These are phyloP conservation scores for Mercurialis annua DNA, from an alignment of 345 rosid genomes.

Conservation along the genomic window DNA sequence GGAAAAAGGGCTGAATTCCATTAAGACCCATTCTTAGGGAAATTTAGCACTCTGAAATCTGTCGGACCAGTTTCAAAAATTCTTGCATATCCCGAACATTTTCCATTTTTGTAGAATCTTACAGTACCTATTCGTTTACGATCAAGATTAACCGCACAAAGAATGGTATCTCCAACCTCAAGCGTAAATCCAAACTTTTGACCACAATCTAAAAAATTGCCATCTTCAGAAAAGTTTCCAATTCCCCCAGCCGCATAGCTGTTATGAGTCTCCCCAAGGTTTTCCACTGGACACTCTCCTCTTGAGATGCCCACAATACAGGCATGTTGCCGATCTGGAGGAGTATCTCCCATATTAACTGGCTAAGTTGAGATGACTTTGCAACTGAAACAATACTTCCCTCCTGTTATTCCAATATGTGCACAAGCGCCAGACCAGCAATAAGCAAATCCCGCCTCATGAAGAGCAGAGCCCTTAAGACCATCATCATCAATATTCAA, in stretches of 20 bases:
- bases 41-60: slow-evolving; percentile 28
- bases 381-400: slow-evolving; percentile 37
- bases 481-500: slow-evolving; percentile 29
- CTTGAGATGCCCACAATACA: slow-evolving; percentile 33
- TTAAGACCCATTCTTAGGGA: slow-evolving; percentile 4
- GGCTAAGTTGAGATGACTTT: slow-evolving; percentile 23
- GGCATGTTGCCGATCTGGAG: slow-evolving; percentile 31
- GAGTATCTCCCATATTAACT: slow-evolving; percentile 35
- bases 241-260: slow-evolving; percentile 43
- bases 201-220: slow-evolving; percentile 27
- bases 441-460: slow-evolving; percentile 36
- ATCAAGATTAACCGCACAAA: slow-evolving; percentile 38
- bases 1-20: slow-evolving; percentile 35
- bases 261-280: slow-evolving; percentile 29
- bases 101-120: slow-evolving; percentile 37
- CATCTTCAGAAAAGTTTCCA: slow-evolving; percentile 28
- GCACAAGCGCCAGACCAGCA: slow-evolving; percentile 44
- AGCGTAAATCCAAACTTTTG: slow-evolving; percentile 32
- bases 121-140: slow-evolving; percentile 31
- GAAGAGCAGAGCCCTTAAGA: slow-evolving; percentile 29
- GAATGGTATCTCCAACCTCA: slow-evolving; percentile 33
- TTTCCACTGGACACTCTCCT: slow-evolving; percentile 31
- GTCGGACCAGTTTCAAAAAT: slow-evolving; percentile 26
- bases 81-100: slow-evolving; percentile 36
- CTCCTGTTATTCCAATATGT: slow-evolving; percentile 30